These are phyloP conservation scores for Lasiodiplodia theobromae DNA, from an alignment of 2,329 filamentous ascomycete species.

Conservation along the genomic window DNA sequence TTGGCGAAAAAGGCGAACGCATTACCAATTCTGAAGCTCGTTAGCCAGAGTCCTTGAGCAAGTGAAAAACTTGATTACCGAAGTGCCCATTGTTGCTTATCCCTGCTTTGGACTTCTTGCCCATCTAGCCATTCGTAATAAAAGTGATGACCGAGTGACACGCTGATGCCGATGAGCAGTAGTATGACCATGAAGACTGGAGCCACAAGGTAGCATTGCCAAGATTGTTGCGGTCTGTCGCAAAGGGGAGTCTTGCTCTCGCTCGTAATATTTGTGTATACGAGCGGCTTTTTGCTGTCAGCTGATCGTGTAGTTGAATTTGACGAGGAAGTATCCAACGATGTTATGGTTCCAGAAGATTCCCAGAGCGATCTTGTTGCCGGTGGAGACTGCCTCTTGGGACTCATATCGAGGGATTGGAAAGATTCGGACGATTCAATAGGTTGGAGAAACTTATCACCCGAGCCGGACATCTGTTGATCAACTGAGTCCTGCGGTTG, in stretches of 20 bases:
- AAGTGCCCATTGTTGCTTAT: constrained; percentile 11
- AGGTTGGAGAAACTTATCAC: accelerated
- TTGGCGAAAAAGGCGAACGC: constrained; percentile 1
- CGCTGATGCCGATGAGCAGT: background rate
- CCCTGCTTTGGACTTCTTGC: background rate
- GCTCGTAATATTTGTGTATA: background rate
- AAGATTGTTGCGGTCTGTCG: background rate
- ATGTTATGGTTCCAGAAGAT: too few species aligned
- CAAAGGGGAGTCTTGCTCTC: background rate
- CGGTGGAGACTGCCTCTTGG: background rate
- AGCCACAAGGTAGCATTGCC: background rate
- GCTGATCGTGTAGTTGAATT: background rate
- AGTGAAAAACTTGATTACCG: background rate
- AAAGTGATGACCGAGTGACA: background rate
- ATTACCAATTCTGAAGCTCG: background rate
- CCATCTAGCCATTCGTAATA: background rate
- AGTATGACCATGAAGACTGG: background rate
- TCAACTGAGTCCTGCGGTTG: background rate
- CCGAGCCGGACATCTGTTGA: background rate
- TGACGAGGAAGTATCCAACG: background rate
- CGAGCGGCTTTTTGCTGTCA: background rate
- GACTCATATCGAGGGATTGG: background rate
- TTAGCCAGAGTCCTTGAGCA: background rate
- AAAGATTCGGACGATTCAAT: background rate
- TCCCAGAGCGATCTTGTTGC: background rate